Percentiles rank a stretch among this genome's conserved stretches.
Conservation (phyloP, 1,284 basidiomycete genomes). For the Ceratobasidium theobromae region DNA sequence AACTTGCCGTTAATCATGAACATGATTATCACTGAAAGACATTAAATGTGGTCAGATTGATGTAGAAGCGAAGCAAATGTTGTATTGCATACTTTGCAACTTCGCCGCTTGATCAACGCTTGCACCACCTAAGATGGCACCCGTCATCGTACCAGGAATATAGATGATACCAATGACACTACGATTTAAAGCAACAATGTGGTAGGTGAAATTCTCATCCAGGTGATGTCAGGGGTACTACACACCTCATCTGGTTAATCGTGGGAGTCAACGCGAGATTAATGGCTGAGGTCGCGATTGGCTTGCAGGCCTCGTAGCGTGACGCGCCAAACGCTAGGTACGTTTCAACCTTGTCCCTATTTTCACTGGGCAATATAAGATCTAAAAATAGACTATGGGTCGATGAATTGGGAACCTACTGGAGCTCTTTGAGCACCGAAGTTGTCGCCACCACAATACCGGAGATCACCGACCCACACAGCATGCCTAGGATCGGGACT, state of each 20-base stretch:
- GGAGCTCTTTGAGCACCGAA: slow-evolving; percentile 64
- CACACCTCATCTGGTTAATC: slow-evolving; percentile 82
- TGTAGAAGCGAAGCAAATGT: background rate
- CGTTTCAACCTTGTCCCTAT: slow-evolving; percentile 78
- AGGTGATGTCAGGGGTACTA: background rate
- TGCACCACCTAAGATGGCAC: slow-evolving; percentile 81
- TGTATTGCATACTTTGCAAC: slow-evolving; percentile 63
- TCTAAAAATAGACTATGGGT: background rate
- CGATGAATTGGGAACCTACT: slow-evolving; percentile 51
- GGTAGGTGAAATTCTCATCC: background rate
- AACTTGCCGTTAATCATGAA: slow-evolving; percentile 76
- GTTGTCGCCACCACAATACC: slow-evolving; percentile 68
- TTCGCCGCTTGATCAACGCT: slow-evolving; percentile 81
- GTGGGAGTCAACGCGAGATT: slow-evolving; percentile 74
- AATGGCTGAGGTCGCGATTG: slow-evolving; percentile 74
- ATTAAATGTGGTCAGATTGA: background rate
- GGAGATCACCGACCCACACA: slow-evolving; percentile 77
- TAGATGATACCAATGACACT: slow-evolving; percentile 78
- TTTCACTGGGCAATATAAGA: slow-evolving; percentile 63
- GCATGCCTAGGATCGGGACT: slow-evolving; percentile 88
- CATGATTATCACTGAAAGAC: slow-evolving; percentile 72
- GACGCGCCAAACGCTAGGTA: slow-evolving; percentile 80
- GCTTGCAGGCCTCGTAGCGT: slow-evolving; percentile 75
- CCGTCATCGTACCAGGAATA: slow-evolving; percentile 77
- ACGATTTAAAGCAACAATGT: slow-evolving; percentile 20